Evolutionary conservation across 768 basidiomycete genomes (phyloP), one percentile per base, ranked within the genome.

Genomic region (Kwoniella botswanensis): DNA sequence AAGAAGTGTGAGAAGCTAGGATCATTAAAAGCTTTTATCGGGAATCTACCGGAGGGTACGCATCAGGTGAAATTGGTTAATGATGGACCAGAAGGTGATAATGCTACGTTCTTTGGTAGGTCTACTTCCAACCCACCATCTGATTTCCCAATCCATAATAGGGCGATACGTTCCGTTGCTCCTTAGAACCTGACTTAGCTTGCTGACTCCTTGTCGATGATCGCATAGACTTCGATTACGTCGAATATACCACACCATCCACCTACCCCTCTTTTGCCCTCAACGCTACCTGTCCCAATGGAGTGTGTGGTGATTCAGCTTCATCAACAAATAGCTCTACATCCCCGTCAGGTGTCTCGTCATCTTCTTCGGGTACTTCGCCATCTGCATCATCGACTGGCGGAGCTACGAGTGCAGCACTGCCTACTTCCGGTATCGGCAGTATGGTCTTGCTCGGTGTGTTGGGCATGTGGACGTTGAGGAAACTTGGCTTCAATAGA

Each of bases 1-100:
- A 82, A 82, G 59, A 65, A 63, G 12, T 83, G 82, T 58, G 82
- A 83, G 61, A 83, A 83, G 71, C 71, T 83, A 35, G 76, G 75
- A 1, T 76, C 76, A n/a, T 65, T 83, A 44, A 76, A 78, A 18
- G 78, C 67, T 29, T 75, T 77, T 24, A 68, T 65, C 0, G 74
- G 69, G 0, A 69, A 68, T 9, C 63, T 83, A n/a, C 70, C 70
- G 2, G 64, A 71, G 29, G 82, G 82, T 0, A 59, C 41, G 11
- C 82, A 83, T 65, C 56, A 56, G 11, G 46, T 82, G 26, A 73
- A 65, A 35, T 41, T 83, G 18, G 68, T 68, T 17, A 83, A 83
- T 72, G 67, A 71, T 22, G 79, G 81, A 4, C 66, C 74, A 1
- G 56, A 57, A 13, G 73, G 67, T 0, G 43, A 57, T 22, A 63